These are phyloP conservation scores for Lasiodiplodia hormozganensis DNA, from an alignment of 2,329 filamentous ascomycete genomes.

Conservation along the genomic window DNA sequence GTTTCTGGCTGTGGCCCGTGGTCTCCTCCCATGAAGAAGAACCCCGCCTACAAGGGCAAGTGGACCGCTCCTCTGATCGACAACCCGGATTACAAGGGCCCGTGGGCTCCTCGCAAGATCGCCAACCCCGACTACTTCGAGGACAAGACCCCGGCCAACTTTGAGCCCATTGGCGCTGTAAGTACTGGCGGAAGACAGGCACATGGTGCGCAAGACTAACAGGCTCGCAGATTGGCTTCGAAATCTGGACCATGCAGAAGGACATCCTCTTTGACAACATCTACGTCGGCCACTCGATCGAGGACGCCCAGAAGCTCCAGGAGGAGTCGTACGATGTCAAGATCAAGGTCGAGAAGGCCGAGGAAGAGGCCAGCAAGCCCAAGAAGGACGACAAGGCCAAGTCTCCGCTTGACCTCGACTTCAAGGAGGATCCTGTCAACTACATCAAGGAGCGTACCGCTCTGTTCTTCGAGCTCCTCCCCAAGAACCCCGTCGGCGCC, in stretches of 20 bases:
- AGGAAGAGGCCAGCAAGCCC: conserved; percentile 80
- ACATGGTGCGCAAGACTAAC: conserved; percentile 32
- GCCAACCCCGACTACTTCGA: conserved; percentile 95
- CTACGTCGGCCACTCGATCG: conserved; percentile 97
- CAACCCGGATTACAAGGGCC: conserved; percentile 97
- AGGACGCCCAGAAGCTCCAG: conserved; percentile 88
- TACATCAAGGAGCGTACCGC: conserved; percentile 94
- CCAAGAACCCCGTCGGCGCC: conserved; percentile 82
- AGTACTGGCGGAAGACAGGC: conserved; percentile 52
- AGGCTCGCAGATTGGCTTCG: conserved; percentile 80
- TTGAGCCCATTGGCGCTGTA: conserved; percentile 97
- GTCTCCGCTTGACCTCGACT: conserved; percentile 79
- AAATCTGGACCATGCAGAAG: conserved; percentile 99
- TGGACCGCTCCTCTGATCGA: conserved; percentile 93
- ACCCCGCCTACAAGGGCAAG: conserved; percentile 98
- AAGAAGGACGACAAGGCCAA: conserved; percentile 71
- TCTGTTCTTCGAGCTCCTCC: conserved; percentile 84
- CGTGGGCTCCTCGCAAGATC: conserved; percentile 95
- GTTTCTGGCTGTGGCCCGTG: conserved; percentile 93
- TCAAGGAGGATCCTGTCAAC: conserved; percentile 86
- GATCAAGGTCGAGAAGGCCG: conserved; percentile 79
- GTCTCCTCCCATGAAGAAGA: conserved; percentile 90
- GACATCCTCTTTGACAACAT: conserved; percentile 99
- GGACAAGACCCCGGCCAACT: conserved; percentile 95
- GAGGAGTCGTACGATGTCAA: conserved; percentile 91